These are phyloP conservation scores for Omphalea diandra DNA, from an alignment of 441 rosid genomes.

Conservation along the genomic window DNA sequence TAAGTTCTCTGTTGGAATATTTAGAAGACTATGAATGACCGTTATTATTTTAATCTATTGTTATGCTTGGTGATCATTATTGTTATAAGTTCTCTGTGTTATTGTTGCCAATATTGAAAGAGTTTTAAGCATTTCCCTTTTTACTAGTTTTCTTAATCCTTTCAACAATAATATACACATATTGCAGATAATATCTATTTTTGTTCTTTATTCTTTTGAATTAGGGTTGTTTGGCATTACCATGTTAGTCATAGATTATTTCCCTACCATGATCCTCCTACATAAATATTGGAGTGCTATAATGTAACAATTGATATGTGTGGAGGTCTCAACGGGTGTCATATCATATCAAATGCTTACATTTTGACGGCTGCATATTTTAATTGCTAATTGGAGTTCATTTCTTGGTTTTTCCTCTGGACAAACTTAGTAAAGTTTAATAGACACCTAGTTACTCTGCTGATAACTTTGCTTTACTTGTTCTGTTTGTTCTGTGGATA, in stretches of 20 bases:
- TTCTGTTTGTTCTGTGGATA: slow-evolving; percentile 10
- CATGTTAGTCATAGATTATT: not conserved
- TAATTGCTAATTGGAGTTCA: not conserved
- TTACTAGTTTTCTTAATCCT: not conserved
- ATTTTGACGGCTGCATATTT: not conserved
- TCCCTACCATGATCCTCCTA: not conserved
- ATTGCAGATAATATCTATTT: not conserved
- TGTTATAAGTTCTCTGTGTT: not conserved
- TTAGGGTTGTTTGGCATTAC: not conserved
- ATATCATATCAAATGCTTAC: not conserved
- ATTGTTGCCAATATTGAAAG: not conserved
- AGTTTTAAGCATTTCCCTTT: not conserved
- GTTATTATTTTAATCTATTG: not conserved
- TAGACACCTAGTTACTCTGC: not conserved
- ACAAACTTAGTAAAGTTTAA: not conserved
- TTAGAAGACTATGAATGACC: not conserved
- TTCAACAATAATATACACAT: not conserved
- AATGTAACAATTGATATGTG: not conserved
- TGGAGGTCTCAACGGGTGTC: not conserved
- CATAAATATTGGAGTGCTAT: not conserved
- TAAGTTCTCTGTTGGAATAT: slow-evolving; percentile 38
- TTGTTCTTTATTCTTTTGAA: not conserved
- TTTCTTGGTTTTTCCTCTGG: not conserved
- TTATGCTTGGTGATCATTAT: no score
- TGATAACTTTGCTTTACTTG: not conserved